These are phyloP conservation scores for Letharia columbiana DNA, from an alignment of 495 filamentous ascomycete species.

Conservation along the genomic window DNA sequence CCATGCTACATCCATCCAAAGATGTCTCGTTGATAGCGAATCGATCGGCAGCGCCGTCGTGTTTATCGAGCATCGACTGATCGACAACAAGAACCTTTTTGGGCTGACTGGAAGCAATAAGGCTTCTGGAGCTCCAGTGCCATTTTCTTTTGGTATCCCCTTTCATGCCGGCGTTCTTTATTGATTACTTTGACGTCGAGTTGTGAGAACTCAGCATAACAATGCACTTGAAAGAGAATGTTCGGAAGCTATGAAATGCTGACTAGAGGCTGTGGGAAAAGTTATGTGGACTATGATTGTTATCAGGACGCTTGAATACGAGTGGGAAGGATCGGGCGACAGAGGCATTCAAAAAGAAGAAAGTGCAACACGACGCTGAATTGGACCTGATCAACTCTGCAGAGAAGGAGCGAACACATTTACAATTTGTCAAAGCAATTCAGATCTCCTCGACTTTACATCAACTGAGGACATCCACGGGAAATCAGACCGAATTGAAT, in stretches of 20 bases:
- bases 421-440: background rate
- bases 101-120: constrained; percentile 17
- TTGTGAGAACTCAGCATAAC: background rate
- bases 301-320: background rate
- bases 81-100: constrained; percentile 21
- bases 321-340: background rate
- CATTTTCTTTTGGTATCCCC: constrained; percentile 23
- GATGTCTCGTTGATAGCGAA: constrained; percentile 3
- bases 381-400: background rate
- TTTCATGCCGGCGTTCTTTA: constrained; percentile 4
- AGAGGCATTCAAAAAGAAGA: background rate
- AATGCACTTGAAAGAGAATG: background rate
- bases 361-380: background rate
- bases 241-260: background rate
- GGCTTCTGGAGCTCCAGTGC: constrained; percentile 23
- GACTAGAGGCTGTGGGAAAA: background rate
- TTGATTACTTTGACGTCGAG: background rate
- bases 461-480: background rate
- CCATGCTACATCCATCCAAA: constrained; percentile 15
- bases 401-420: background rate
- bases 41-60: constrained; percentile 8
- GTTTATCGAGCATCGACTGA: background rate
- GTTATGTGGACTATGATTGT: background rate
- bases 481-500: background rate
- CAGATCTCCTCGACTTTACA: background rate